Conservation (phyloP, 495 filamentous ascomycete genomes). For the Cudoniella acicularis region DNA sequence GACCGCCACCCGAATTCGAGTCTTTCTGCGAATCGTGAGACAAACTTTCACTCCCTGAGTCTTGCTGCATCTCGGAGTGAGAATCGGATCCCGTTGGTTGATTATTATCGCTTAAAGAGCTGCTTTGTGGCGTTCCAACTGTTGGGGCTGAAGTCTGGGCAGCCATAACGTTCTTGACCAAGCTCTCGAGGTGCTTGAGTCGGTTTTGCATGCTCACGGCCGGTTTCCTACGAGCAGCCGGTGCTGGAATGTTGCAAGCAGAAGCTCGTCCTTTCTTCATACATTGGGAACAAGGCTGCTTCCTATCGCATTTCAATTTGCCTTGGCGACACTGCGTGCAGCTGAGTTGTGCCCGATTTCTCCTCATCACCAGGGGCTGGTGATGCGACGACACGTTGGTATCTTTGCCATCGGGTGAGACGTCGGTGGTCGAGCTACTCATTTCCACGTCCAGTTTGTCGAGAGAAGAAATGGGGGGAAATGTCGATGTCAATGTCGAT, state of each 20-base stretch:
- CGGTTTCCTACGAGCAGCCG: slow-evolving; percentile 36
- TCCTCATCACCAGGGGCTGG: too few relatives aligned
- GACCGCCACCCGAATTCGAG: slow-evolving; percentile 18
- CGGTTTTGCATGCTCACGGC: slow-evolving; percentile 45
- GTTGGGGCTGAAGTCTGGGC: slow-evolving; percentile 1
- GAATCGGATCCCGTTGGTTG: slow-evolving; percentile 17
- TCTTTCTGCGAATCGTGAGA: background rate
- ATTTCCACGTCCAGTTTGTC: too few relatives aligned
- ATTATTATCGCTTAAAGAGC: slow-evolving; percentile 29
- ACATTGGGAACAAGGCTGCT: slow-evolving; percentile 32
- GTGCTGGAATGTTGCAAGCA: slow-evolving; percentile 42
- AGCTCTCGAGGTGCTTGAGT: slow-evolving; percentile 48
- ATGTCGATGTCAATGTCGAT: too few relatives aligned
- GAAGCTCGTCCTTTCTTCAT: slow-evolving; percentile 38
- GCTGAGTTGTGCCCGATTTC: slow-evolving; percentile 21
- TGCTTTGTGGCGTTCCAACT: slow-evolving; percentile 11
- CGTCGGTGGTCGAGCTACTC: too few relatives aligned
- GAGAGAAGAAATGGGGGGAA: too few relatives aligned
- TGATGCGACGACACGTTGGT: too few relatives aligned
- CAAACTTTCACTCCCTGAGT: background rate
- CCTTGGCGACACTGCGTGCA: slow-evolving; percentile 19
- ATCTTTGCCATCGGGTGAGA: too few relatives aligned
- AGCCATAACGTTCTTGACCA: slow-evolving; percentile 35
- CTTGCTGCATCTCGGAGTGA: background rate
- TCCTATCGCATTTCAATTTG: slow-evolving; percentile 24